A percentile compares a stretch with the other conserved stretches of the same genome.
These are phyloP conservation scores for Fraxinus paxiana DNA, from an alignment of 305 asterid genomes.

Conservation along the genomic window DNA sequence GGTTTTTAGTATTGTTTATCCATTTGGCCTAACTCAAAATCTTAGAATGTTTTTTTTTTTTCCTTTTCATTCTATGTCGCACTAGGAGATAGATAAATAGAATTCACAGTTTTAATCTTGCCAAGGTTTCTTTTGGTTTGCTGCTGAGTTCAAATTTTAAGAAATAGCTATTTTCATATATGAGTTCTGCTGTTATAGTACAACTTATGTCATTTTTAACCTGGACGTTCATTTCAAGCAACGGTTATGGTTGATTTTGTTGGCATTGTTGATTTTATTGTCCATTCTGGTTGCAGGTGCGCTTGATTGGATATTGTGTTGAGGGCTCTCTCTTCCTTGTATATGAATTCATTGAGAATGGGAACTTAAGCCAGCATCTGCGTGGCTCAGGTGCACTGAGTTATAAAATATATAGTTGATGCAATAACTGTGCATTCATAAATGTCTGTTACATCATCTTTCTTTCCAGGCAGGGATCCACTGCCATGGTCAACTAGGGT, in stretches of 20 bases:
- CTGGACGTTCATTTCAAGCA: neutral
- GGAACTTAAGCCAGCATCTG: slow-evolving; percentile 84
- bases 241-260: neutral
- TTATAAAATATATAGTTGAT: slow-evolving; percentile 12
- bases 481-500: slow-evolving; percentile 79
- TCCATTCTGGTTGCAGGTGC: slow-evolving; percentile 59
- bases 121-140: neutral
- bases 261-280: slow-evolving; percentile 12
- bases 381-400: slow-evolving; percentile 62
- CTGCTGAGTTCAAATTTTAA: neutral
- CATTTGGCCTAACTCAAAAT: neutral
- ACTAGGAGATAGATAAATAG: neutral
- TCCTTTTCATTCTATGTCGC: neutral
- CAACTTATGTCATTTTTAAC: neutral
- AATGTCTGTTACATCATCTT: neutral
- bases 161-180: neutral
- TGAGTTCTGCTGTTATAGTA: neutral
- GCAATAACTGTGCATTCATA: slow-evolving; percentile 6
- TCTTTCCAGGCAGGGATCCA: slow-evolving; percentile 63
- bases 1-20: neutral
- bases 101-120: neutral
- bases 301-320: slow-evolving; percentile 86
- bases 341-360: slow-evolving; percentile 81
- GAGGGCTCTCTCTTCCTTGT: slow-evolving; percentile 97
- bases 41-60: neutral